Evolutionary conservation across 352 stramenopile species (phyloP).

Genomic region (Phytophthora fragariaefolia): DNA sequence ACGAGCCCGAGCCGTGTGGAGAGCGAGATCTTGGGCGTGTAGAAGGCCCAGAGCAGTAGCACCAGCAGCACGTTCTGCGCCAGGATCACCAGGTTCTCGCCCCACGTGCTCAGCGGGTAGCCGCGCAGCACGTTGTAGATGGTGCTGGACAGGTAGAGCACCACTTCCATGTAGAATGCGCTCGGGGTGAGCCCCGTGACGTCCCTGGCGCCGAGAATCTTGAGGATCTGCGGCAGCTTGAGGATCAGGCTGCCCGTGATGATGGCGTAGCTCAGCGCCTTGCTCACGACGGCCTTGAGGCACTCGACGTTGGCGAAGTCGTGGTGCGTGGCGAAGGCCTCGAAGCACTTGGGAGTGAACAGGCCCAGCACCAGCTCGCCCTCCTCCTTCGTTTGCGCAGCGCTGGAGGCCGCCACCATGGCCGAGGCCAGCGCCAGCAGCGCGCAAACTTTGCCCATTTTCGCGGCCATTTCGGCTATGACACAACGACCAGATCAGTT

Average conservation of each 20-base stretch:
- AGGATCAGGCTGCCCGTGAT: conserved; percentile 87
- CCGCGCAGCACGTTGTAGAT: conserved; percentile 86
- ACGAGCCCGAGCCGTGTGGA: conserved; percentile 56
- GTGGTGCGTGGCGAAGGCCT: conserved; percentile 80
- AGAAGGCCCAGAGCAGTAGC: conserved; percentile 80
- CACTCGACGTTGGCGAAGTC: conserved; percentile 86
- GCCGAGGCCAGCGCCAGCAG: conserved; percentile 19
- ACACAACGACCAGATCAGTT: no score
- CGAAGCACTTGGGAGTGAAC: conserved; percentile 80
- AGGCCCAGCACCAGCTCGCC: conserved; percentile 73
- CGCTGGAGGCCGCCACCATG: conserved; percentile 15
- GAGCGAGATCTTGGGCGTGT: conserved; percentile 59
- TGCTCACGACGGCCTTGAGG: conserved; percentile 87
- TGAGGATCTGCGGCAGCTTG: conserved; percentile 91
- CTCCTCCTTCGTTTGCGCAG: conserved; percentile 25
- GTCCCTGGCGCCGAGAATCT: conserved; percentile 82
- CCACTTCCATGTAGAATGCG: conserved; percentile 91
- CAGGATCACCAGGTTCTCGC: conserved; percentile 87
- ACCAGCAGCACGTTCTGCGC: conserved; percentile 88
- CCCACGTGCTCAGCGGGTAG: conserved; percentile 89
- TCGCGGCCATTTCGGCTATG: conserved; percentile 26
- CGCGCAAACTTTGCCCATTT: conserved; percentile 21
- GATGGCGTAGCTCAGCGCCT: conserved; percentile 87
- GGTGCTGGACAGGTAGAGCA: conserved; percentile 83
- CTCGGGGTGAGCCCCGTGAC: conserved; percentile 85